Base-by-base conservation (phyloP, 257 asterid genomes). In the Nicotiana attenuata region DNA sequence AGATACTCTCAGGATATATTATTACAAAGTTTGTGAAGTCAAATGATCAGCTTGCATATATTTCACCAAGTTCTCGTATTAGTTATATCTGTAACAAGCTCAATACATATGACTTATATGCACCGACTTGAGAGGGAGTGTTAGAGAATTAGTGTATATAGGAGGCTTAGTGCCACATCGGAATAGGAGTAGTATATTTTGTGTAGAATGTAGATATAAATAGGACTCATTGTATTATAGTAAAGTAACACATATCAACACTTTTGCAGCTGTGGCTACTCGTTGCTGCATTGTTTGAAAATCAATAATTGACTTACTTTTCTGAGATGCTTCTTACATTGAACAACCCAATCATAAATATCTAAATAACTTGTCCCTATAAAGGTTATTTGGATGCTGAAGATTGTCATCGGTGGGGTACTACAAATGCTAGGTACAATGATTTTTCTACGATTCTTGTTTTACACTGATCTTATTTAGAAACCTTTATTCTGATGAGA, bases 301-400 rank as follows among this genome's bases (percentile, higher is more conserved):
- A 56, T 13, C 20, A 5, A 3, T 67, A 31, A 41, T 56, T 68
- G n/a, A 68, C 11, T 69, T 45, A 45, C 31, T 6, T 45, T 71
- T 71, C 6, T 8, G 20, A 71, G 13, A 45, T 71, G 11, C 20
- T 20, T 3, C 28, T 38, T 3, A n/a, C 52, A 80, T 65, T 77
- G 68, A 28, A n/a, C 24, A 10, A 71, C 20, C 16, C 53, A 65
- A 80, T 64, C 69, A 76, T 38, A 69, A 41, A 69, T 69, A 75
- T 80, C 84, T 41, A 52, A 35, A 13, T 4, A 69, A 69, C 76
- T 55, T 67, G 71, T 59, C 60, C 83, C 77, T 45, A 64, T 53
- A 65, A 13, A 13, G 11, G 11, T 28, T 67, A 19, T 6, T 13
- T 22, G 59, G 67, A 20, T 47, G n/a, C 16, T 52, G 81, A 60